Base-by-base conservation (phyloP, 1,284 basidiomycete species). In the Boletus holoroseus region DNA sequence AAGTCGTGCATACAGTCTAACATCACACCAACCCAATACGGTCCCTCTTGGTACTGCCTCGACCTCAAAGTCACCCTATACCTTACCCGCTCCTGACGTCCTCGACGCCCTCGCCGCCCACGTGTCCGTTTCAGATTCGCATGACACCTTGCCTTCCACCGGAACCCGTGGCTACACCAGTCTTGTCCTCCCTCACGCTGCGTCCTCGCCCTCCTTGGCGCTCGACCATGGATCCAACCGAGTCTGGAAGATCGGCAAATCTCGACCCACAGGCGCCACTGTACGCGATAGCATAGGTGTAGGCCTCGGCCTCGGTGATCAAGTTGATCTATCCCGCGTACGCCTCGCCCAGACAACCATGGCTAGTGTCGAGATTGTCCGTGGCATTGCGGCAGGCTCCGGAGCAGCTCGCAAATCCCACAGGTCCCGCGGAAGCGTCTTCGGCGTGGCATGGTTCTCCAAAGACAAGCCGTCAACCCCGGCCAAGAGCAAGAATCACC, bases 291-390 rank as follows among this genome's bases (percentile, higher is more conserved):
- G 40, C 31, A 50, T 68, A 26, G 57, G 66, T 12, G 40, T 43
- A 2, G 65, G 64, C 30, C 51, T 69, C n/a, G 66, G 68, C 8
- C 44, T 70, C 0, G 68, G 72, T 51, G 77, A 82, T 30, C 72
- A 74, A 52, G 69, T 91, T 16, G 87, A 93, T 68, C 71, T 90
- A 38, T 84, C 87, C 4, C 76, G 77, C 15, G 77, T 81, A 22
- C 88, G 90, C 5, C 72, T 89, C 13, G 89, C 89, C 2, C 85
- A 90, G 62, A 83, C 82, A 11, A 89, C 86, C 13, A 93, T 94
- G 91, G 85, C 85, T 8, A 89, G 82, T 38, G 80, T 93, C 50
- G 88, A 90, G 52, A 78, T 91, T 40, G 80, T 86, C n/a, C 73
- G 75, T 32, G 83, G 85, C 7, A 73, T 82, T 3, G 78, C 77